Base-by-base conservation (phyloP, 2,329 filamentous ascomycete species). In the Neonectria ditissima region DNA sequence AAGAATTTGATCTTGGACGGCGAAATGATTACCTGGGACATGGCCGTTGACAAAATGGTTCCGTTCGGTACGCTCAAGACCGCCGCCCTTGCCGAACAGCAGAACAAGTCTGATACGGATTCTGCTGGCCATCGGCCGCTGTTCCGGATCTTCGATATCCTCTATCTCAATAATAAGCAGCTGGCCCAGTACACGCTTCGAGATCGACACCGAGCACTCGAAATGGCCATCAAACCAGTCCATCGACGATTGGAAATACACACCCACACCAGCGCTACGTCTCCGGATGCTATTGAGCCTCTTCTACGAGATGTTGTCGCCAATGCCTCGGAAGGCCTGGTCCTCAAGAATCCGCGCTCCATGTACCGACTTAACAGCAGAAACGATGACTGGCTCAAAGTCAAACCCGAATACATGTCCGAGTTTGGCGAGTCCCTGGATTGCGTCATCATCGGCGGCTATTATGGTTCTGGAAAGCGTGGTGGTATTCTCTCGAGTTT, bases 1-100 rank as follows among this genome's bases (percentile, higher is more conserved):
- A 85, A 90, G 16, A 97, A 92, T 74, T 85, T 97, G 68, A 97
- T 99, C 53, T 84, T 99, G 0, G 96, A 99, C 73, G 96, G 96
- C 10, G 96, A 99, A 77, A 99, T 99, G 96, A 94, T 99, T 62
- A 97, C 94, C 0, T 99, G 96, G 96, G 93, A 98, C 75, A 92
- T 94, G 65, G 88, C 91, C 47, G 84, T 92, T 53, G 92, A 97
- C 79, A 91, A 91, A 59, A 92, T 96, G 55, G 91, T 97, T 16
- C 89, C 91, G 0, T 99, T 99, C 76, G 96, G 96, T 8, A 97
- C 93, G 0, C 84, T 99, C 52, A 99, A 99, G 79, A 95, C 93
- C 1, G 95, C 94, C 0, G 95, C 95, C 0, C 79, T 97, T 32
- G 86, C 90, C 0, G 92, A 95, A 72, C 90, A 94, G 74, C 87